Conservation (phyloP, 805 yeast species). For the Torulaspora delbrueckii region DNA sequence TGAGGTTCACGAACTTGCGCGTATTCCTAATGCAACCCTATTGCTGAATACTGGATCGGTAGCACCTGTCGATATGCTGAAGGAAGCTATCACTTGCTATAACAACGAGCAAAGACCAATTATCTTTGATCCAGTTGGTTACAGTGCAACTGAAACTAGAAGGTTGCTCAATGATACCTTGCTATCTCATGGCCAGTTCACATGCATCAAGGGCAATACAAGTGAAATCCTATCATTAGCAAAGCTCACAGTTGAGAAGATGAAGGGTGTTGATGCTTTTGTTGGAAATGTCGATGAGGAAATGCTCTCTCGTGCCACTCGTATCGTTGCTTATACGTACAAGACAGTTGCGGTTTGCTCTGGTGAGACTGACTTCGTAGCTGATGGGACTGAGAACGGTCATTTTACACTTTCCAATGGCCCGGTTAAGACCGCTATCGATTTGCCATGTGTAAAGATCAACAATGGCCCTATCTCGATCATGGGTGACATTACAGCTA, state of each 20-base stretch:
- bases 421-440: slow-evolving; percentile 17
- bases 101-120: slow-evolving; percentile 54
- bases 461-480: slow-evolving; percentile 55
- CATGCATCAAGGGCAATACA: slow-evolving; percentile 77
- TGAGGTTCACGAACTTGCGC: slow-evolving; percentile 66
- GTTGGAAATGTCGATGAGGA: slow-evolving; percentile 22
- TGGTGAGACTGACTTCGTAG: slow-evolving; percentile 53
- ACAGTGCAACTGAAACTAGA: slow-evolving; percentile 71
- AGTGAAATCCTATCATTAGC: slow-evolving; percentile 72
- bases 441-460: slow-evolving; percentile 30
- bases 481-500: slow-evolving; percentile 70
- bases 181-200: slow-evolving; percentile 51
- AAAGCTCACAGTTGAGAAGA: slow-evolving; percentile 39
- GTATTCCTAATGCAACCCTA: slow-evolving; percentile 48
- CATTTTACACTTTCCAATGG: slow-evolving; percentile 17
- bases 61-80: slow-evolving; percentile 42
- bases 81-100: slow-evolving; percentile 54
- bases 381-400: slow-evolving; percentile 40
- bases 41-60: slow-evolving; percentile 77
- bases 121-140: slow-evolving; percentile 89
- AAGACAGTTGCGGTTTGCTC: slow-evolving; percentile 66
- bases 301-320: slow-evolving; percentile 40
- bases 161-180: slow-evolving; percentile 43
- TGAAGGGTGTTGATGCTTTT: slow-evolving; percentile 71
- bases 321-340: slow-evolving; percentile 45